These are phyloP conservation scores for Haplosporangium sp. DNA, from an alignment of 371 early-diverging fungal species.

Conservation along the genomic window DNA sequence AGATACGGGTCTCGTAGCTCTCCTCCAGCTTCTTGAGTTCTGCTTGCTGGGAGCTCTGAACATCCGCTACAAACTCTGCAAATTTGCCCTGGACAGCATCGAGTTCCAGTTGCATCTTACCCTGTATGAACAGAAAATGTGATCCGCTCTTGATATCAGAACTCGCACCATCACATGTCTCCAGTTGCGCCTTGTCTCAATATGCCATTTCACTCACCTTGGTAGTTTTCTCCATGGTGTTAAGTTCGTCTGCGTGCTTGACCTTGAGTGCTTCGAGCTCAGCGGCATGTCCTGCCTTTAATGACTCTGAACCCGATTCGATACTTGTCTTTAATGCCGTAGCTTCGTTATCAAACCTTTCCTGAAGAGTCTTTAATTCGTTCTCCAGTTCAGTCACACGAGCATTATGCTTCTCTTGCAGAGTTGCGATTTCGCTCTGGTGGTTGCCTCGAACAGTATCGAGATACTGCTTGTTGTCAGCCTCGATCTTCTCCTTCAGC, in stretches of 20 bases:
- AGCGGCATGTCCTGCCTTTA: slow-evolving; percentile 35
- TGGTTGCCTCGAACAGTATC: slow-evolving; percentile 25
- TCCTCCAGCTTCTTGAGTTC: slow-evolving; percentile 50
- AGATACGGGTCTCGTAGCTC: slow-evolving; percentile 43
- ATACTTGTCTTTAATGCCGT: slow-evolving; percentile 7
- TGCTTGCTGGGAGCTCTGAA: slow-evolving; percentile 26
- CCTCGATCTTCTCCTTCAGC: slow-evolving; percentile 39
- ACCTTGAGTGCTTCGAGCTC: slow-evolving; percentile 36
- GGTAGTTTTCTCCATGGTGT: slow-evolving; percentile 29
- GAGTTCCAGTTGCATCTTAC: slow-evolving; percentile 48
- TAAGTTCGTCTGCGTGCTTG: slow-evolving; percentile 35
- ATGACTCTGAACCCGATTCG: slow-evolving; percentile 12
- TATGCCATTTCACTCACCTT: slow-evolving; percentile 15
- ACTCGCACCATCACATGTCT: too few species aligned
- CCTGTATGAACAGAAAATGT: slow-evolving; percentile 7
- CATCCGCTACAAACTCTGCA: slow-evolving; percentile 33
- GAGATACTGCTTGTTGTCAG: slow-evolving; percentile 27
- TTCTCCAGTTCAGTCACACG: slow-evolving; percentile 32
- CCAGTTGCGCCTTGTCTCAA: too few species aligned
- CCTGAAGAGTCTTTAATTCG: slow-evolving; percentile 38
- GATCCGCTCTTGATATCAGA: too few species aligned
- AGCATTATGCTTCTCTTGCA: slow-evolving; percentile 25
- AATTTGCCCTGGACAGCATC: slow-evolving; percentile 45
- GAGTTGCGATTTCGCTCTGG: slow-evolving; percentile 20
- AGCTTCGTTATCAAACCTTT: slow-evolving; percentile 28